Evolutionary conservation across 169 alveolate species (phyloP).

Genomic region (Cryptosporidium sp.): DNA sequence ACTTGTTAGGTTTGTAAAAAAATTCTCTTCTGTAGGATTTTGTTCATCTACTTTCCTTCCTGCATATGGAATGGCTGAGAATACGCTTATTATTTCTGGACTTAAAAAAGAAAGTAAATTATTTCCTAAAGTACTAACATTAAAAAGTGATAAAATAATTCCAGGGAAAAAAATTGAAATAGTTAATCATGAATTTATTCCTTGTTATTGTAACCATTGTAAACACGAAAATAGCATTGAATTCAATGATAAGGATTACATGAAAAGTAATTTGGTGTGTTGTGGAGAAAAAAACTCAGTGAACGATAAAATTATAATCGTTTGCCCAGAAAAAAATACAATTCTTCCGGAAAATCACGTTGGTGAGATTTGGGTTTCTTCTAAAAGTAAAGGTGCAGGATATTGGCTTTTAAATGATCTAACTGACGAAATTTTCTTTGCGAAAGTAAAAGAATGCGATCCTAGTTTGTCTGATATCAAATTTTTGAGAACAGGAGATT

Average conservation of each 20-base stretch:
- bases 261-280: slow-evolving; percentile 1
- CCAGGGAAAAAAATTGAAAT: slow-evolving; percentile 4
- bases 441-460: slow-evolving; percentile 5
- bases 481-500: slow-evolving; percentile 79
- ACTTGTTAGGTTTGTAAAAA: slow-evolving; percentile 63
- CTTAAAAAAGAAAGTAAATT: slow-evolving; percentile 5
- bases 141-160: slow-evolving; percentile 22
- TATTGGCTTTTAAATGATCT: slow-evolving; percentile 73
- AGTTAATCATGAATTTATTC: slow-evolving; percentile 4
- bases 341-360: slow-evolving; percentile 75
- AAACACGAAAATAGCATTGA: background rate
- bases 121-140: slow-evolving; percentile 36
- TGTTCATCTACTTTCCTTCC: slow-evolving; percentile 77
- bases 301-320: slow-evolving; percentile 68
- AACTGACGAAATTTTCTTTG: slow-evolving; percentile 71
- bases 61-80: slow-evolving; percentile 82
- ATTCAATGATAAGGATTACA: background rate
- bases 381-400: slow-evolving; percentile 77
- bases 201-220: slow-evolving; percentile 50
- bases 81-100: slow-evolving; percentile 79
- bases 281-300: slow-evolving; percentile 31
- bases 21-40: slow-evolving; percentile 76
- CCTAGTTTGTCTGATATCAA: background rate
- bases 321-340: slow-evolving; percentile 53
- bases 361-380: slow-evolving; percentile 79